Conservation (phyloP, 371 early-diverging fungal genomes). For the Circinella umbellata region DNA sequence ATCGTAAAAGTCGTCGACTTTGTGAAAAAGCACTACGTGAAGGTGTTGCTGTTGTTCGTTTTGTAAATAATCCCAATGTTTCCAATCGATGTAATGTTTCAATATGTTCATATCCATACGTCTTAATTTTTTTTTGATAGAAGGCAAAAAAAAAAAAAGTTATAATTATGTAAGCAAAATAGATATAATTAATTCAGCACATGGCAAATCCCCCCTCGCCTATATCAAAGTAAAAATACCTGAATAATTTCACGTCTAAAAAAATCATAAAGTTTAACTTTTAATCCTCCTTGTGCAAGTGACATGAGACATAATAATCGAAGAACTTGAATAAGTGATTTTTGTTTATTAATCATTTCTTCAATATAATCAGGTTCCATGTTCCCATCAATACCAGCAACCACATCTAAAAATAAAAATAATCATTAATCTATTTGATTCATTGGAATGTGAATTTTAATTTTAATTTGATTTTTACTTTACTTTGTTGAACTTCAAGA, state of each 20-base stretch:
- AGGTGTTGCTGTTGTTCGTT: constrained; percentile 47
- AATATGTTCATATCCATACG: constrained; percentile 91
- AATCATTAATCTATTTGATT: not conserved
- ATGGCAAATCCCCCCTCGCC: no score
- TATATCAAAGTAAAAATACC: no score
- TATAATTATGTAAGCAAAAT: not conserved
- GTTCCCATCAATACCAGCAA: constrained; percentile 74
- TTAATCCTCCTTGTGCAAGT: constrained; percentile 80
- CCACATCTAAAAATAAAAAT: constrained; percentile 60
- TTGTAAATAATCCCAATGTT: constrained; percentile 67
- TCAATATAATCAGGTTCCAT: constrained; percentile 82
- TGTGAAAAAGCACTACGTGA: constrained; percentile 57
- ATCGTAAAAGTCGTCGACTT: constrained; percentile 71
- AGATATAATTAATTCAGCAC: no score
- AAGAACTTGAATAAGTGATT: constrained; percentile 73
- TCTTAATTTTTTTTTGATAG: constrained; percentile 44
- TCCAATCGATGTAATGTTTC: constrained; percentile 80
- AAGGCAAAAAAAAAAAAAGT: not conserved
- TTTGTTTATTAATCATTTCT: constrained; percentile 79
- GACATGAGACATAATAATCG: constrained; percentile 87
- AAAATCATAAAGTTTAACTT: constrained; percentile 77
- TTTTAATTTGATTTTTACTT: not conserved
- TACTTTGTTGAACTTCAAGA: constrained; percentile 91
- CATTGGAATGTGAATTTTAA: not conserved
- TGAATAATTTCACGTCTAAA: constrained; percentile 85